phyloP scores from a whole-genome alignment of 176 grass and related monocot genomes.

The Triticum monococcum region DNA sequence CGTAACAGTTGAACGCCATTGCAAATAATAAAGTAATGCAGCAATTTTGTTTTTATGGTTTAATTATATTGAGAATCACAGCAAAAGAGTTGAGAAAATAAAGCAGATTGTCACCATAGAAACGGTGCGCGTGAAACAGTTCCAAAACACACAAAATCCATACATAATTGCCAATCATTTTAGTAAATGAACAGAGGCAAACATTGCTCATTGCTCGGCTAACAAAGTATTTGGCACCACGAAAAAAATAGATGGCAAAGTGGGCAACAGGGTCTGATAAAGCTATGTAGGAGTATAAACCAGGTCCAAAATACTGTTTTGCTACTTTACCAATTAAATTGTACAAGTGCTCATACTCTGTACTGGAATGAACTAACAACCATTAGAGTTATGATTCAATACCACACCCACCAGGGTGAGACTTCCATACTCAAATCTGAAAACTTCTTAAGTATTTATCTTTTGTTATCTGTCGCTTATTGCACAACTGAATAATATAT shows the following conservation, averaged over 20 bases:
- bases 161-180: not conserved
- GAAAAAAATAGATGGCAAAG: not conserved
- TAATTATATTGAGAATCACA: not conserved
- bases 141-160: not conserved
- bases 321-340: not conserved
- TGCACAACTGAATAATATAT: not conserved
- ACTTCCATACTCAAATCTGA: not conserved
- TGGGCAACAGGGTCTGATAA: not conserved
- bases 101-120: slow-evolving; percentile 11
- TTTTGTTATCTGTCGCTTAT: not conserved
- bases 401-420: not conserved
- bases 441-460: not conserved
- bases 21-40: not conserved
- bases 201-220: not conserved
- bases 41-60: not conserved
- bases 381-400: not conserved
- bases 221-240: not conserved
- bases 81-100: not conserved
- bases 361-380: not conserved
- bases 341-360: not conserved
- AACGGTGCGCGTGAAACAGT: not conserved
- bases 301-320: not conserved
- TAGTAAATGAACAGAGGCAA: not conserved
- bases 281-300: slow-evolving; percentile 8
- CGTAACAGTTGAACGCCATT: not conserved